Base-by-base conservation (phyloP, 345 rosid genomes). In the Brassica nigra region DNA sequence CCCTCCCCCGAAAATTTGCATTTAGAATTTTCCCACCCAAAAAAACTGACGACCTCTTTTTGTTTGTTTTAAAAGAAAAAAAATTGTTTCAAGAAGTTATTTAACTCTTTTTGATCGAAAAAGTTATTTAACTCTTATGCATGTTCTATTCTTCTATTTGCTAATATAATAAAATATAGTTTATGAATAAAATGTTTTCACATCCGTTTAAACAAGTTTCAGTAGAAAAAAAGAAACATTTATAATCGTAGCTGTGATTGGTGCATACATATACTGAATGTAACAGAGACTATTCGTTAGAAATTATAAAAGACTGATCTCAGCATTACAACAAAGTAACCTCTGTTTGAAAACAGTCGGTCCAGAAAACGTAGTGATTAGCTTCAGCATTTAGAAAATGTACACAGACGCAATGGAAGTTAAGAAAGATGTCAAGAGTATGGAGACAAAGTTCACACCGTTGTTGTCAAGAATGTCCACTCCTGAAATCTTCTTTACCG, bases 401-500 rank as follows among this genome's bases (percentile, higher is more conserved):
- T 85, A 88, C 4, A 68, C 6, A 69, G 88, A 85, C 47, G 76
- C 87, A 71, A 88, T 18, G 10, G 93, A 84, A 76, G 99, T 95
- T 70, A 92, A 83, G 39, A 90, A 44, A 4, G 93, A 69, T 15
- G 97, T 95, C 82, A 85, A 66, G 52, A 91, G 76, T 68, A 91
- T 69, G 0, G 98, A 90, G 58, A 92, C 96, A 9, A 92, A 86
- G 86, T 95, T 92, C 77, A 95, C 99, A 1, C 86, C 88, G 76
- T 95, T 90, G 92, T 95, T 95, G 87, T 95, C 99, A 16, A 95
- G 94, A 82, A 91, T 81, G 78, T 84, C 79, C 14, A 95, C 80
- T 37, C 97, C 99, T 11, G 98, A 86, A 8, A 95, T 92, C 84
- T 81, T 95, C 89, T 85, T 91, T 76, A 95, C 99, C 0, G 98